A percentile compares a stretch with the other conserved stretches of the same genome.
phyloP scores from a whole-genome alignment of 768 basidiomycete species.

The Boletus vermiculosoides region DNA sequence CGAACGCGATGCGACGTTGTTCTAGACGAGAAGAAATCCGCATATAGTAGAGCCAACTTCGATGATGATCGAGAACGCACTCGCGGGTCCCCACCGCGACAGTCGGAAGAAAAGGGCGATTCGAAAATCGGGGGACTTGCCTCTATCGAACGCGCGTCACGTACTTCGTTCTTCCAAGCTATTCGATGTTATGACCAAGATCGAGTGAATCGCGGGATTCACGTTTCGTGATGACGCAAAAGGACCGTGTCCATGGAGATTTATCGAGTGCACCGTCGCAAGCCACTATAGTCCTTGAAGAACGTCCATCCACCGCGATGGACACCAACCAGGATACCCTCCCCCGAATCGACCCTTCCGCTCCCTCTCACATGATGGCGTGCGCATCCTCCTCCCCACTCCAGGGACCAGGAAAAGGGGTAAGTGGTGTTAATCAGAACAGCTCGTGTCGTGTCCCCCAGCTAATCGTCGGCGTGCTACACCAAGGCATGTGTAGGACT shows the following conservation, averaged over 20 bases:
- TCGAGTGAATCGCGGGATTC: background rate
- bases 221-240: background rate
- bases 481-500: background rate
- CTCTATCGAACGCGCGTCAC: background rate
- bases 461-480: background rate
- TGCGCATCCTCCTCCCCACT: background rate
- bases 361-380: background rate
- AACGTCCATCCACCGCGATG: background rate
- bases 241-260: background rate
- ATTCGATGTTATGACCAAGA: background rate
- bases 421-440: background rate
- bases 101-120: no score
- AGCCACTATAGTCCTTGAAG: background rate
- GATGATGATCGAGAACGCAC: background rate
- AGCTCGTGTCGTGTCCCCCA: background rate
- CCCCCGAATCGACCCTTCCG: background rate
- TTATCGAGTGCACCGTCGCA: background rate
- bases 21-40: background rate
- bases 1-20: background rate
- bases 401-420: background rate
- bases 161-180: background rate
- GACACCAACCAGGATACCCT: background rate
- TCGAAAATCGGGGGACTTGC: no score
- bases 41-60: background rate
- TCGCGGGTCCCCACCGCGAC: background rate